A percentile compares a stretch with the other conserved stretches of the same genome.
phyloP scores from a whole-genome alignment of 1,284 basidiomycete genomes.

The Pseudozyma flocculosa region DNA sequence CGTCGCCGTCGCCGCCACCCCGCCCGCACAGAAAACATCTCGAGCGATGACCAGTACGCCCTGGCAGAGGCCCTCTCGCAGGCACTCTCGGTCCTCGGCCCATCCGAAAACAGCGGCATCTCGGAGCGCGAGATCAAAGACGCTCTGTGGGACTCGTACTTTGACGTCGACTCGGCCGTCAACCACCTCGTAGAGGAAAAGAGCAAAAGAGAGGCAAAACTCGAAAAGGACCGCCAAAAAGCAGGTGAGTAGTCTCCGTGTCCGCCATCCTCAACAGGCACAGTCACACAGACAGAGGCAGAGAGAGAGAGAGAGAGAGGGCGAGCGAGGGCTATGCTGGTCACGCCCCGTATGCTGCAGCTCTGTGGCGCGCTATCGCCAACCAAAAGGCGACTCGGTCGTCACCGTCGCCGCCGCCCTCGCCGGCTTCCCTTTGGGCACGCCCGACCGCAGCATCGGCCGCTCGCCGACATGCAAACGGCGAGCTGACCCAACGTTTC shows the following conservation, averaged over 20 bases:
- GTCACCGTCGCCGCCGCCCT: no score
- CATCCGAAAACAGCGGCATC: constrained; percentile 37
- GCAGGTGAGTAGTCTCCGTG: constrained; percentile 29
- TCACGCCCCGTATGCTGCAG: no score
- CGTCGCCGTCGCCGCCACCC: background rate
- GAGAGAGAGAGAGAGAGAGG: no score
- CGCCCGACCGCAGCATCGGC: no score
- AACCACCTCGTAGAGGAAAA: constrained; percentile 64
- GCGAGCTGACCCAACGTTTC: no score
- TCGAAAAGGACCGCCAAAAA: constrained; percentile 35
- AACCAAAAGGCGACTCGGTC: no score
- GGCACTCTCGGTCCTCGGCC: constrained; percentile 44
- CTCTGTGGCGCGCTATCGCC: no score
- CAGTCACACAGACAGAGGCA: no score
- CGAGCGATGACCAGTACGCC: constrained; percentile 40
- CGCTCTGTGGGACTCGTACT: constrained; percentile 83
- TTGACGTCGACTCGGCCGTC: constrained; percentile 77
- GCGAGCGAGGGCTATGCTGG: no score
- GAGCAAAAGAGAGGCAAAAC: constrained; percentile 36
- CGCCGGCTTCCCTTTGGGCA: no score
- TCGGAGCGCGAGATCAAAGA: constrained; percentile 67
- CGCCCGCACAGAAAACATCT: constrained; percentile 38
- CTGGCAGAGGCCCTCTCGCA: constrained; percentile 39
- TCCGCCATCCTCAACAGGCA: background rate
- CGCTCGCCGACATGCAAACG: no score